Evolutionary conservation across 2,329 filamentous ascomycete species (phyloP).

Genomic region (Microascus cirrosus): DNA sequence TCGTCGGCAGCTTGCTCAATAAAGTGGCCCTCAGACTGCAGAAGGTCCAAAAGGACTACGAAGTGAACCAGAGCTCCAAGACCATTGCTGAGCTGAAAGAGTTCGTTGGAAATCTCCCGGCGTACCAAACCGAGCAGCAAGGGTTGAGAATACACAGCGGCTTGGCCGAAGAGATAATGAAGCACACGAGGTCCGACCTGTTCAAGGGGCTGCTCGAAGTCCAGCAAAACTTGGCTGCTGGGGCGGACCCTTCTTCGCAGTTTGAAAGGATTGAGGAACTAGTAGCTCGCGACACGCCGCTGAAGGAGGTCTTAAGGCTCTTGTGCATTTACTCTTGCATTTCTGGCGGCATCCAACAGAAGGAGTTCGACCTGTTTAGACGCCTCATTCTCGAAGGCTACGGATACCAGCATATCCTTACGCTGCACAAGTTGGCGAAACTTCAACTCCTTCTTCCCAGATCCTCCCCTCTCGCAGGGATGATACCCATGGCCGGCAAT

Average conservation of each 20-base stretch:
- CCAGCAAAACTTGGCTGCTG: slow-evolving; percentile 89
- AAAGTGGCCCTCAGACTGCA: slow-evolving; percentile 80
- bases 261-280: slow-evolving; percentile 88
- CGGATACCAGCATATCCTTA: slow-evolving; percentile 88
- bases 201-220: slow-evolving; percentile 86
- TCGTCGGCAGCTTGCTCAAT: slow-evolving; percentile 80
- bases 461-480: slow-evolving; percentile 65
- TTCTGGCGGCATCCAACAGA: slow-evolving; percentile 74
- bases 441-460: slow-evolving; percentile 74
- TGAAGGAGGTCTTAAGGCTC: slow-evolving; percentile 72
- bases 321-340: slow-evolving; percentile 88
- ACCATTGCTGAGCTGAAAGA: slow-evolving; percentile 85
- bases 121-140: slow-evolving; percentile 86
- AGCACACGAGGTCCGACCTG: slow-evolving; percentile 76
- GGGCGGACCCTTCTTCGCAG: slow-evolving; percentile 77
- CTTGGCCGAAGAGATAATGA: slow-evolving; percentile 90
- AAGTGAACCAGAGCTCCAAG: slow-evolving; percentile 79
- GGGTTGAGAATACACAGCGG: slow-evolving; percentile 87
- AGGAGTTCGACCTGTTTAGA: slow-evolving; percentile 84
- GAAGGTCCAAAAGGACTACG: slow-evolving; percentile 74
- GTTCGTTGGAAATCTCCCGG: slow-evolving; percentile 87
- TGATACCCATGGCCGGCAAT: slow-evolving; percentile 61
- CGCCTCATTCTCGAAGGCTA: slow-evolving; percentile 84
- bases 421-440: slow-evolving; percentile 78
- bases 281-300: slow-evolving; percentile 74